These are phyloP conservation scores for Candida tammaniensis DNA, from an alignment of 805 yeast species.

Conservation along the genomic window DNA sequence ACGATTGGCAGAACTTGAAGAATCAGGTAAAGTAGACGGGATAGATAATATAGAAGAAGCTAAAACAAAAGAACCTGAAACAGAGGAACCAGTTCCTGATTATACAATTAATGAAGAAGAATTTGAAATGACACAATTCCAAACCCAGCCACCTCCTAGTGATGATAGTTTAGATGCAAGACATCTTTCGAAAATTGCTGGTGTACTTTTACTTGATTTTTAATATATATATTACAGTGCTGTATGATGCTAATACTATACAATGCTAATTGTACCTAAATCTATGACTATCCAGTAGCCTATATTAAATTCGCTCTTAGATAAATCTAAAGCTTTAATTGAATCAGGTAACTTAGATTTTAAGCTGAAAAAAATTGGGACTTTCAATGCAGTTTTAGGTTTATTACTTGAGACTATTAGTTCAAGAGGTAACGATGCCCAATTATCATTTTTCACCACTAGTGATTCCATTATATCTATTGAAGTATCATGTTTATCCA, in stretches of 20 bases:
- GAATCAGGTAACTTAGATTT: constrained; percentile 23
- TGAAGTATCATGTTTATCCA: constrained; percentile 10
- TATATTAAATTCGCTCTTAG: constrained; percentile 17
- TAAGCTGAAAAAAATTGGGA: constrained; percentile 31
- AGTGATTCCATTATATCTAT: constrained; percentile 16
- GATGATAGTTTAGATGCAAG: constrained; percentile 47
- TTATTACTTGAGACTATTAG: constrained; percentile 11
- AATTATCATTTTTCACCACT: constrained; percentile 26
- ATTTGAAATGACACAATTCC: constrained; percentile 8
- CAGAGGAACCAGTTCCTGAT: constrained; percentile 16
- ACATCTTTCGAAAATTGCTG: constrained; percentile 55
- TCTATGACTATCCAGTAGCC: constrained; percentile 26
- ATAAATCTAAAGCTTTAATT: constrained; percentile 14
- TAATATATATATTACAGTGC: too few relatives aligned
- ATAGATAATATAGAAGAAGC: constrained; percentile 25
- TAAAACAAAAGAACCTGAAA: constrained; percentile 12
- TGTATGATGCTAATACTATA: too few relatives aligned
- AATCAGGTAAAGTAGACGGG: constrained; percentile 25
- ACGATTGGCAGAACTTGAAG: constrained; percentile 30
- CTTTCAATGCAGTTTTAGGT: constrained; percentile 8
- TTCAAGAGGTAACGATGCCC: constrained; percentile 34
- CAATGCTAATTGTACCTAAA: too few relatives aligned
- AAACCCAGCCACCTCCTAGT: neutral
- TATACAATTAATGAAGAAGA: constrained; percentile 14
- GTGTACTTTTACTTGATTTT: constrained; percentile 56